Base-by-base conservation (phyloP, 148 eudicot species). In the Limonium bicolor region DNA sequence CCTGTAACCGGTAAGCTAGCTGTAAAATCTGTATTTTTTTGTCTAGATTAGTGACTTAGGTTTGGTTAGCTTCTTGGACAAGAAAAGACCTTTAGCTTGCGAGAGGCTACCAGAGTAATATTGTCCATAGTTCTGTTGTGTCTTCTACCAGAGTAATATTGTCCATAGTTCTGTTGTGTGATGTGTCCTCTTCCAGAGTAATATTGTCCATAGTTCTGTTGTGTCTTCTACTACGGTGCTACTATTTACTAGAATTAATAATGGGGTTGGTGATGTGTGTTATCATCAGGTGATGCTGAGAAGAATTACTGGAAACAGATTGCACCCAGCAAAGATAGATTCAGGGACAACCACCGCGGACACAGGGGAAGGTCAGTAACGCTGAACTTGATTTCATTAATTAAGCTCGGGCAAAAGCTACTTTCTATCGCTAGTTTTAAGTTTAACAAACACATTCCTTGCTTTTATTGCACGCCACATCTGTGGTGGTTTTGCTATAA, bases 291-390 rank as follows among this genome's bases (percentile, higher is more conserved):
- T 47, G 81, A 80, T 16, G 85, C 92, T 14, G 99, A 90, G 64
- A 90, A 66, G 64, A 82, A 78, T 38, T 90, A 84, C 53, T 90
- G 99, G 99, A 69, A 56, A 62, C 60, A 59, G 30, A 71, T 84
- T 27, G 72, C 62, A 32, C 58, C 55, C 16, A 49, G 48, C 47
- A 86, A 82, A 58, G 71, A 58, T 15, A 64, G 56, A 17, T 50
- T 58, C 43, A 54, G 60, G 1, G 70, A 56, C 47, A 68, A 56
- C 31, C 68, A 72, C 59, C 51, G 59, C 66, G 66, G 70, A 39
- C 73, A 87, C 68, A 80, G 85, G 79, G 78, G 46, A 13, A 32
- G 20, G 20, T 31, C 22, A 39, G 23, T 17, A 37, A 4, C 35
- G 2, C n/a, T 36, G 1, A n/a, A n/a, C 17, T n/a, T 29, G 11